A percentile compares a stretch with the other conserved stretches of the same genome.
These are phyloP conservation scores for Lactarius quietus DNA, from an alignment of 768 basidiomycete species.

Conservation along the genomic window DNA sequence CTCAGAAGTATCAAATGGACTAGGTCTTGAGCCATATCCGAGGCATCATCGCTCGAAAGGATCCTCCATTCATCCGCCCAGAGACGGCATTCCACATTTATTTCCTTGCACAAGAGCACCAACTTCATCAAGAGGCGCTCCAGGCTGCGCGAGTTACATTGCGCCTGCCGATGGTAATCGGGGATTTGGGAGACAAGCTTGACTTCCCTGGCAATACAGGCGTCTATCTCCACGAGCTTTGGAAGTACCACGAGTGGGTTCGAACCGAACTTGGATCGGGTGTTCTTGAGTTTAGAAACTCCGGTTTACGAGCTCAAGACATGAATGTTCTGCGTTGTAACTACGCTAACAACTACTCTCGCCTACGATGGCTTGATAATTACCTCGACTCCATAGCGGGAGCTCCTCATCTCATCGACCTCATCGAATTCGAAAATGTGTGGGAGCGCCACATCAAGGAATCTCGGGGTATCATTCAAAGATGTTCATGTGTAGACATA, in stretches of 20 bases:
- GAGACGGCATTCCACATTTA: background rate
- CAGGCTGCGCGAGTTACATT: background rate
- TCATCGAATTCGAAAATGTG: background rate
- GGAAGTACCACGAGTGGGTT: background rate
- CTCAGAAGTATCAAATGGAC: background rate
- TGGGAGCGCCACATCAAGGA: background rate
- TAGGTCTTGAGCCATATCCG: background rate
- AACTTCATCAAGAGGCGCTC: background rate
- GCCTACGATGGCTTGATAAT: background rate
- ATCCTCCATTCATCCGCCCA: background rate
- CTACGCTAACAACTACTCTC: no score
- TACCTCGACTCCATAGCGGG: background rate
- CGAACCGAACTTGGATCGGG: background rate
- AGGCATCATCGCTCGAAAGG: background rate
- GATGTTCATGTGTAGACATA: background rate
- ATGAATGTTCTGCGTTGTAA: background rate
- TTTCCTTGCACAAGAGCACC: background rate
- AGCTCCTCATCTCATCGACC: background rate
- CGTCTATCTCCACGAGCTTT: background rate
- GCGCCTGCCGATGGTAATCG: background rate
- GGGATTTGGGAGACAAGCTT: background rate
- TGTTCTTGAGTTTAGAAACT: background rate
- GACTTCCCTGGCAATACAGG: background rate
- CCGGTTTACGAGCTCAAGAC: background rate
- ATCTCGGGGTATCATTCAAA: background rate